These are phyloP conservation scores for Crithidia acanthocephali DNA, from an alignment of 208 protist species.

Conservation along the genomic window DNA sequence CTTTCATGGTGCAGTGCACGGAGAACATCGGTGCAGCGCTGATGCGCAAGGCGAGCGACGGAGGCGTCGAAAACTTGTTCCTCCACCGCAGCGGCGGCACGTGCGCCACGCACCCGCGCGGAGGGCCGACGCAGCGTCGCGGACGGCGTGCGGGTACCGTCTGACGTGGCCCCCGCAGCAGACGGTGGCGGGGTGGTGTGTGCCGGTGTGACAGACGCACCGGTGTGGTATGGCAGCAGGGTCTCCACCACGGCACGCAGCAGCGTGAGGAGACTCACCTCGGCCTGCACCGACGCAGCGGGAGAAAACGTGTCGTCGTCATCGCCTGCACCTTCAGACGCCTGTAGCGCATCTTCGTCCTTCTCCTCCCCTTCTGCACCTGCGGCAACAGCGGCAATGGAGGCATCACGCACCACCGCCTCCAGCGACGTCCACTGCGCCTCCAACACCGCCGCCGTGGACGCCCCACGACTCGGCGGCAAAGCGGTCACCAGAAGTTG, in stretches of 20 bases:
- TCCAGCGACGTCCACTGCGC: slow-evolving; percentile 27
- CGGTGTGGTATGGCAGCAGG: background rate
- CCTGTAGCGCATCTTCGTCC: background rate
- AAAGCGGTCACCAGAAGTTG: slow-evolving; percentile 15
- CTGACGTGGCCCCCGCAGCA: background rate
- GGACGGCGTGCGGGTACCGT: background rate
- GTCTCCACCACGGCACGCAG: slow-evolving; percentile 18
- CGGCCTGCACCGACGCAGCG: background rate
- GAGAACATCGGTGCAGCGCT: slow-evolving; percentile 13
- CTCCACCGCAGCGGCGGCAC: background rate
- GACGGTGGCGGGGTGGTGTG: background rate
- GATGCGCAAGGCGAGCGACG: slow-evolving; percentile 19
- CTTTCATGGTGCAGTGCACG: background rate
- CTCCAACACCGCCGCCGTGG: slow-evolving; percentile 5
- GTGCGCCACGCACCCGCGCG: background rate
- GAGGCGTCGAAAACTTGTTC: slow-evolving; percentile 8
- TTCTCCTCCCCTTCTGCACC: background rate
- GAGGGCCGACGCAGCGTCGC: background rate
- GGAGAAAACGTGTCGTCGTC: background rate
- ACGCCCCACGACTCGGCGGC: slow-evolving; percentile 18
- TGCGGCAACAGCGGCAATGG: background rate
- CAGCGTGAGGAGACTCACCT: slow-evolving; percentile 24
- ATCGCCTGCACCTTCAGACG: background rate
- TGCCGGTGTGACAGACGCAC: background rate
- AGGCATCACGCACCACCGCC: slow-evolving; percentile 22